Evolutionary conservation across 2,329 filamentous ascomycete genomes (phyloP).

Genomic region (Thermomyces lanuginosus): DNA sequence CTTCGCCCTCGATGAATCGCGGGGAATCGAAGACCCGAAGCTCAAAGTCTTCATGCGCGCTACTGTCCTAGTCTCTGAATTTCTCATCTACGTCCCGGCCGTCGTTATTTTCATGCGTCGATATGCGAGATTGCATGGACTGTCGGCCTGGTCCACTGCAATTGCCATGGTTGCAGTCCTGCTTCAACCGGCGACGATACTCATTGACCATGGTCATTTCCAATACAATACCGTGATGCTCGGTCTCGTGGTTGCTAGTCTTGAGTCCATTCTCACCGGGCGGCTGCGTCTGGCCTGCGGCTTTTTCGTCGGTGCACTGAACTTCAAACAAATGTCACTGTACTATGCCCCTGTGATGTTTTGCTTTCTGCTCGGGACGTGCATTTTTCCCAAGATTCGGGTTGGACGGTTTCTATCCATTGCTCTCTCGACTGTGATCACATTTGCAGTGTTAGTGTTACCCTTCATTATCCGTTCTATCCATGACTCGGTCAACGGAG

Average conservation of each 20-base stretch:
- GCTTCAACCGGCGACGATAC: constrained; percentile 76
- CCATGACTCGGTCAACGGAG: constrained; percentile 50
- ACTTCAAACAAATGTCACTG: constrained; percentile 98
- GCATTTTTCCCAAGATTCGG: constrained; percentile 58
- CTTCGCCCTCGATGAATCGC: constrained; percentile 73
- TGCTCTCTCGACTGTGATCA: constrained; percentile 51
- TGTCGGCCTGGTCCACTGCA: constrained; percentile 66
- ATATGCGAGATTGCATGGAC: constrained; percentile 57
- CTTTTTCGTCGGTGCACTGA: constrained; percentile 85
- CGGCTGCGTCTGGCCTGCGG: constrained; percentile 76
- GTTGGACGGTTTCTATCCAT: constrained; percentile 56
- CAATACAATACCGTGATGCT: constrained; percentile 99
- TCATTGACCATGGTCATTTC: constrained; percentile 91
- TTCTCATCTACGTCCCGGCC: constrained; percentile 74
- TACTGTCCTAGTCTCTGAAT: constrained; percentile 80
- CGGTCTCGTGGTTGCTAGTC: constrained; percentile 67
- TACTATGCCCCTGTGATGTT: constrained; percentile 94
- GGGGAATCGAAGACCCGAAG: constrained; percentile 59
- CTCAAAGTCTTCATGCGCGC: constrained; percentile 94
- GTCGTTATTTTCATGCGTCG: constrained; percentile 70
- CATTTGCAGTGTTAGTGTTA: constrained; percentile 59
- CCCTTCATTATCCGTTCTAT: constrained; percentile 59
- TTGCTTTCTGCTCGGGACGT: constrained; percentile 74
- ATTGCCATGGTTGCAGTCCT: constrained; percentile 79
- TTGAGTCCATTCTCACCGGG: constrained; percentile 77